A percentile compares a stretch with the other conserved stretches of the same genome.
Evolutionary conservation across 2,329 filamentous ascomycete species (phyloP).

Genomic region (Xylariaceae sp.): DNA sequence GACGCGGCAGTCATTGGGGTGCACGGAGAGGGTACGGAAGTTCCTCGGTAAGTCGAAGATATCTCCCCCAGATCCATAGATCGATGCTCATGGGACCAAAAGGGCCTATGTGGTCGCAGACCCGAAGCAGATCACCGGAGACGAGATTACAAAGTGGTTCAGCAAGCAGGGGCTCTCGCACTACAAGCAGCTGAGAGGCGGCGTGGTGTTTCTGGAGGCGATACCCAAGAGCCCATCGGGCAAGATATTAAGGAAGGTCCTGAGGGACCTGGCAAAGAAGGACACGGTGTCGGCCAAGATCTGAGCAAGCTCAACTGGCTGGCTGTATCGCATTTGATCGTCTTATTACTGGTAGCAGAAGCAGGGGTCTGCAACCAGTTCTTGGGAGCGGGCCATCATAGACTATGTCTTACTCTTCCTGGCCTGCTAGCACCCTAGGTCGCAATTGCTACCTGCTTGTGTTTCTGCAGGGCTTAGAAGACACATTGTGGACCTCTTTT

Average conservation of each 20-base stretch:
- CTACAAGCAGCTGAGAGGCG: slow-evolving; percentile 28
- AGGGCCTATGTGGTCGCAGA: slow-evolving; percentile 21
- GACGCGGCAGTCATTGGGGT: slow-evolving; percentile 51
- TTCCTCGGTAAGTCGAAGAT: slow-evolving; percentile 38
- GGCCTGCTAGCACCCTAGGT: no score
- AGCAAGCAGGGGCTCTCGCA: slow-evolving; percentile 18
- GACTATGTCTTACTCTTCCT: no score
- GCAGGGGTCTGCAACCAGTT: not conserved
- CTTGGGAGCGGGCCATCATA: no score
- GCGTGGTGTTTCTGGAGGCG: slow-evolving; percentile 25
- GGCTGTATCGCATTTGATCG: no score
- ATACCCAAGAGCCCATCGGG: slow-evolving; percentile 31
- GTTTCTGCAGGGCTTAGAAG: no score
- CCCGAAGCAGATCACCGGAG: slow-evolving; percentile 12
- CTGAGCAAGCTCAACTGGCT: no score
- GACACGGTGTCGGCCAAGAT: slow-evolving; percentile 14
- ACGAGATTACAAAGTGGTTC: slow-evolving; percentile 19
- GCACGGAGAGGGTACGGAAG: slow-evolving; percentile 31
- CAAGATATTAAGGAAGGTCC: slow-evolving; percentile 27
- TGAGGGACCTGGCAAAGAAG: slow-evolving; percentile 22
- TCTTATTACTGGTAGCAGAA: slow-evolving; percentile 1
- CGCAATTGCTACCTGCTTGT: no score
- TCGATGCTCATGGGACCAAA: slow-evolving; percentile 2
- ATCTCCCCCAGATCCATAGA: slow-evolving; percentile 12
- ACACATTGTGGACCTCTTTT: no score